Conservation (phyloP, 129 eudicot species). For the Pulicaria dysenterica region DNA sequence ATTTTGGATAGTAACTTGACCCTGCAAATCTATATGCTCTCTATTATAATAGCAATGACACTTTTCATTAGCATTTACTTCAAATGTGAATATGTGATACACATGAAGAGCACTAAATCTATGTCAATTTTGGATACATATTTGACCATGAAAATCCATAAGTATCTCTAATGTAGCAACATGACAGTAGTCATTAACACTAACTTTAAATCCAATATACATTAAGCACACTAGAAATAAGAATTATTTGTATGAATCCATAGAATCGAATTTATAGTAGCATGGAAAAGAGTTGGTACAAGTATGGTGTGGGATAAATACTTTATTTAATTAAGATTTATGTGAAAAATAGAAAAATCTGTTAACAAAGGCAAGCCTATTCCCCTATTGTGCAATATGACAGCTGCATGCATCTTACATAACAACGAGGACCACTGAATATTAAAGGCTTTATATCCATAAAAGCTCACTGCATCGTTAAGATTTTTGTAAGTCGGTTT, state of each 20-base stretch:
- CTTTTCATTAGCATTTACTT: no score
- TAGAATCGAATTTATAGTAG: neutral
- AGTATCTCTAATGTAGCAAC: neutral
- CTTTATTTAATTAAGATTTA: neutral
- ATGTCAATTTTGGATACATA: neutral
- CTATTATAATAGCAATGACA: no score
- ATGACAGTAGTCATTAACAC: slow-evolving; percentile 1
- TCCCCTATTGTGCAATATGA: slow-evolving; percentile 12
- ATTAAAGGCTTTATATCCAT: slow-evolving; percentile 13
- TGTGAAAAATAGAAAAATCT: neutral
- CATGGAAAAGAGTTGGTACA: neutral
- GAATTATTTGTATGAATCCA: neutral
- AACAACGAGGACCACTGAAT: slow-evolving; percentile 15
- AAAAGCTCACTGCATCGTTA: neutral
- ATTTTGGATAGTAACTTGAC: no score
- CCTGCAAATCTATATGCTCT: no score
- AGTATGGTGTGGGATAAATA: neutral
- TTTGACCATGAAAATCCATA: slow-evolving; percentile 7
- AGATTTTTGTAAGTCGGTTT: neutral
- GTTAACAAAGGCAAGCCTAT: slow-evolving; percentile 18
- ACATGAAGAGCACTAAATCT: neutral
- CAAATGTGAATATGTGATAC: no score
- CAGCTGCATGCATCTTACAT: slow-evolving; percentile 15
- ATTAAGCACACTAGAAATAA: slow-evolving; percentile 8
- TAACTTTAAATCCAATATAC: slow-evolving; percentile 5